These are phyloP conservation scores for Colletotrichum cuscutae DNA, from an alignment of 2,329 filamentous ascomycete species.

Conservation along the genomic window DNA sequence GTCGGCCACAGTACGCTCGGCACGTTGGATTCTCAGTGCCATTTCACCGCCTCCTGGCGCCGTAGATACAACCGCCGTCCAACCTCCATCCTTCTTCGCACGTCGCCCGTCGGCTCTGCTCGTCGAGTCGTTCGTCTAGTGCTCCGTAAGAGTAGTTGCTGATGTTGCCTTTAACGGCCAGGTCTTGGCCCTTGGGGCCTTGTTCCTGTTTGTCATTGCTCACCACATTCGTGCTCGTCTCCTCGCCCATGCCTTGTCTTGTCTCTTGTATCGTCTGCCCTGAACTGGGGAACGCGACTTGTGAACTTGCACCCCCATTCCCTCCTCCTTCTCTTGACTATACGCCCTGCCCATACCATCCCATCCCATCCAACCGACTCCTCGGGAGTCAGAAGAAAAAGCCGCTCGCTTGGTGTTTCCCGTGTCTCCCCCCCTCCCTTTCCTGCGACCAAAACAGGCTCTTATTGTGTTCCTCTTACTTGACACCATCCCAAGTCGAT, in stretches of 20 bases:
- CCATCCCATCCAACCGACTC: not conserved
- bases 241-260: conserved; percentile 2
- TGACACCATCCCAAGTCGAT: conserved; percentile 13
- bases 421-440: not conserved
- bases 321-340: not conserved
- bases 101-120: conserved; percentile 11
- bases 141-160: no score
- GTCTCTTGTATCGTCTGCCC: not conserved
- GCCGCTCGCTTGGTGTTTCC: not conserved
- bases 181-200: not conserved
- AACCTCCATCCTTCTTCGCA: conserved; percentile 32
- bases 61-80: conserved; percentile 17
- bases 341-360: conserved; percentile 7
- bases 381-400: not conserved
- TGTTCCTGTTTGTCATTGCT: not conserved
- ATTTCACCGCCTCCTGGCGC: conserved; percentile 22
- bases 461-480: conserved; percentile 7
- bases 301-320: not conserved
- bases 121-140: no score
- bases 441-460: not conserved
- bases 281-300: not conserved
- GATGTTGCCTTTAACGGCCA: not conserved
- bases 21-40: conserved; percentile 30
- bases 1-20: conserved; percentile 24
- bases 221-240: not conserved